Base-by-base conservation (phyloP, 768 basidiomycete genomes). In the Termitomyces sp. region DNA sequence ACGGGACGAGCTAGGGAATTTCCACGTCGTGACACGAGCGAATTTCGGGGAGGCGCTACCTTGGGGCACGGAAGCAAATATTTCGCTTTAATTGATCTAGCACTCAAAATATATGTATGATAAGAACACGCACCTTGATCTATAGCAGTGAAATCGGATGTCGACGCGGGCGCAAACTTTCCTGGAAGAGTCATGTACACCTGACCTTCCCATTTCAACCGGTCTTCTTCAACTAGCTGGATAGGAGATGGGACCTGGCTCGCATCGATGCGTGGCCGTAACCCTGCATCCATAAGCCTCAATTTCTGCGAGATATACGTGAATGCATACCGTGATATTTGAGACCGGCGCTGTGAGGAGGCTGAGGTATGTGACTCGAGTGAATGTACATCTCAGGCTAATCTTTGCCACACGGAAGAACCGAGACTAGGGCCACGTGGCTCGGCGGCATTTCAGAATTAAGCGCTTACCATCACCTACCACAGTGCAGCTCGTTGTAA, bases 21-120 rank as follows among this genome's bases (percentile, higher is more conserved):
- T 87, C 83, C 93, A 94, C 6, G 94, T 92, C 15, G 97, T 88
- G 54, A 92, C 76, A 35, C 97, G 86, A 45, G 96, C 78, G 68
- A 89, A 93, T 64, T 90, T 89, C 8, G 97, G 97, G 14, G 89
- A 90, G 3, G 93, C 90, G 71, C 96, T 98, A 55, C 96, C 81
- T 82, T 60, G 32, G 24, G 10, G 14, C 28, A 42, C 40, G 49
- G 24, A n/a, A 38, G 32, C 41, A 53, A 44, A 17, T 41, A 24
- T 38, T 15, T 19, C n/a, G 22, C 21, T 30, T 38, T 11, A 30
- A 47, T 40, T 24, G 24, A 4, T 22, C 24, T 5, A 12, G 3
- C 17, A 19, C 38, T 37, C 38, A 35, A 32, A n/a, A 26, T 35
- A 35, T 19, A 54, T n/a, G 44, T 26, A 40, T 21, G 21, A 22